These are phyloP conservation scores for Lavandula angustifolia DNA, from an alignment of 257 asterid species.

Conservation along the genomic window DNA sequence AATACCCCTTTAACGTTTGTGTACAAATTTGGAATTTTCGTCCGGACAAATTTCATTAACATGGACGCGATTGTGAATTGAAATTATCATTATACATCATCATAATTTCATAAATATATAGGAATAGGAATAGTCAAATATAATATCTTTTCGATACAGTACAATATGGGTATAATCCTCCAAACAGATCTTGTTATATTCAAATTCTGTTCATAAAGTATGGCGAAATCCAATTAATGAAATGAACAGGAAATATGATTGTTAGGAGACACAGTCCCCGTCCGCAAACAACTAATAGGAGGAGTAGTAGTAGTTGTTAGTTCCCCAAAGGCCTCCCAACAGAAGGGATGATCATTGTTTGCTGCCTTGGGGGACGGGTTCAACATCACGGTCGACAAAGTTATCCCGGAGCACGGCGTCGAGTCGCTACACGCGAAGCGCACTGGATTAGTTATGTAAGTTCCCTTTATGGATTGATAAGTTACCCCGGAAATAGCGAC, in stretches of 20 bases:
- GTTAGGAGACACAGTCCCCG: not conserved
- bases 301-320: conserved; percentile 42
- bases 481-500: conserved; percentile 42
- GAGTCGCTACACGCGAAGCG: conserved; percentile 49
- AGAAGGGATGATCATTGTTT: conserved; percentile 31
- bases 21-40: too few relatives aligned
- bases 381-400: conserved; percentile 32
- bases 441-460: conserved; percentile 37
- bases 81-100: too few relatives aligned
- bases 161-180: too few relatives aligned
- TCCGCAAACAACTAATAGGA: conserved; percentile 37
- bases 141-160: too few relatives aligned
- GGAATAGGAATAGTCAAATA: too few relatives aligned
- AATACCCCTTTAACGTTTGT: too few relatives aligned
- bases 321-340: conserved; percentile 50
- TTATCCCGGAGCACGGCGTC: conserved; percentile 42
- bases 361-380: conserved; percentile 21
- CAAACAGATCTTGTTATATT: too few relatives aligned
- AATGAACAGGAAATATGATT: conserved; percentile 27
- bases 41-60: too few relatives aligned
- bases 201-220: too few relatives aligned
- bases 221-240: too few relatives aligned
- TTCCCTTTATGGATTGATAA: conserved; percentile 50
- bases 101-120: too few relatives aligned
- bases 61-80: too few relatives aligned